Percentiles rank a stretch among this genome's conserved stretches.
Evolutionary conservation across 2,329 filamentous ascomycete genomes (phyloP).

Genomic region (Xylaria sp.): DNA sequence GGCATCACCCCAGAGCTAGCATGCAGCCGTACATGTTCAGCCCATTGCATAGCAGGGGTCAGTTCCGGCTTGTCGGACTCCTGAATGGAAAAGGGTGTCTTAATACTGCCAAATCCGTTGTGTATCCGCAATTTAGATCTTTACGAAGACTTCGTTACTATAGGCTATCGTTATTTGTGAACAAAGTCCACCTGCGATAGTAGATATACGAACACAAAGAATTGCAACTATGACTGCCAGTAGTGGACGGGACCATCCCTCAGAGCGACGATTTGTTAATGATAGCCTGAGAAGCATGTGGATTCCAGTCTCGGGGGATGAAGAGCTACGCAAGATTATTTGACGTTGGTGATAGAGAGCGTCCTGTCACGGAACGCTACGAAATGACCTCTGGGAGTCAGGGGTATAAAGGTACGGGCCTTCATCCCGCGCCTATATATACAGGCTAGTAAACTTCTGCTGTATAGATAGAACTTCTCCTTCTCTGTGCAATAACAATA

Average conservation of each 20-base stretch:
- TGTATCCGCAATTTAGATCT: background rate
- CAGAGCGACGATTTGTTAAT: background rate
- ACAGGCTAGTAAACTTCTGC: no score
- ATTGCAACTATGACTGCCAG: background rate
- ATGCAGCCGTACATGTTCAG: no score
- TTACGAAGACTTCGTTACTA: background rate
- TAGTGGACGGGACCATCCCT: background rate
- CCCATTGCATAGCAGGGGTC: no score
- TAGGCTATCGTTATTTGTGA: background rate
- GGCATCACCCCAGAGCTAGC: no score
- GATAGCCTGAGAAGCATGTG: background rate
- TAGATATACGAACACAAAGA: background rate
- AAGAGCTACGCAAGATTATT: background rate
- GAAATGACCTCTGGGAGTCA: no score
- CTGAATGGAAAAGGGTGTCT: background rate
- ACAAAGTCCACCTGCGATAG: background rate
- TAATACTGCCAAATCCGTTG: background rate
- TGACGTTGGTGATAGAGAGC: background rate
- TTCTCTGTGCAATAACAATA: no score
- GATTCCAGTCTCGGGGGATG: background rate
- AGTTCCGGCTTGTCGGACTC: no score
- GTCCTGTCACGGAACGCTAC: no score
- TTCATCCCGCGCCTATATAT: no score
- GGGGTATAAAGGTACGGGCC: no score
- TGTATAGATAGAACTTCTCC: no score